Percentiles rank a stretch among this genome's conserved stretches.
These are phyloP conservation scores for Chrysoporthe deuterocubensis DNA, from an alignment of 2,329 filamentous ascomycete genomes.

Conservation along the genomic window DNA sequence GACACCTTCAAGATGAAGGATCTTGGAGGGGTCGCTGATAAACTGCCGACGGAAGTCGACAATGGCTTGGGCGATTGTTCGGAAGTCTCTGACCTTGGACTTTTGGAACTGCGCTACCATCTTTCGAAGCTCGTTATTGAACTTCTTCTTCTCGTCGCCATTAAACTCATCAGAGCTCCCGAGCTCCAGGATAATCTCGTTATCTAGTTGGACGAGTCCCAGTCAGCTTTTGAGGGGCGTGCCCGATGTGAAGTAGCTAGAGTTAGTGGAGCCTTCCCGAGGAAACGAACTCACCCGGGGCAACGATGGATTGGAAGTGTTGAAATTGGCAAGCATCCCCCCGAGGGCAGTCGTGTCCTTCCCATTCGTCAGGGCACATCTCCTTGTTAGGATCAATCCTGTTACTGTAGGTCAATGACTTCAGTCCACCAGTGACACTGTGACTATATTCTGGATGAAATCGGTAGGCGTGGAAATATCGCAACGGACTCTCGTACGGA, in stretches of 20 bases:
- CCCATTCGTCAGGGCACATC: slow-evolving; percentile 77
- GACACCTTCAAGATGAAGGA: slow-evolving; percentile 61
- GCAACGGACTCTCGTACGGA: slow-evolving; percentile 83
- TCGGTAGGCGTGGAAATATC: slow-evolving; percentile 83
- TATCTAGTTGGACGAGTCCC: slow-evolving; percentile 57
- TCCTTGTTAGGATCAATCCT: slow-evolving; percentile 76
- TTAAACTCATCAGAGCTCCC: slow-evolving; percentile 68
- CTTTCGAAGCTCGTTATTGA: slow-evolving; percentile 64
- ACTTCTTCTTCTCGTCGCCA: slow-evolving; percentile 63
- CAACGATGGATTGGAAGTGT: slow-evolving; percentile 76
- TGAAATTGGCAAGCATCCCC: slow-evolving; percentile 74
- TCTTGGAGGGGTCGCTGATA: slow-evolving; percentile 65
- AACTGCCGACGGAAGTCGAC: slow-evolving; percentile 69
- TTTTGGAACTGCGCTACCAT: slow-evolving; percentile 64
- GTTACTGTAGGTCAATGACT: slow-evolving; percentile 92
- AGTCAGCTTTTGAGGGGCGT: slow-evolving; percentile 54
- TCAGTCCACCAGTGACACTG: slow-evolving; percentile 74
- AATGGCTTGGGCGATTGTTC: slow-evolving; percentile 68
- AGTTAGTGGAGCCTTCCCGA: slow-evolving; percentile 30
- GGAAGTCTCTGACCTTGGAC: slow-evolving; percentile 67
- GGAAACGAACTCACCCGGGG: slow-evolving; percentile 69
- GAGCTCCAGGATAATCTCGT: slow-evolving; percentile 73
- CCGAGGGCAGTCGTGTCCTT: slow-evolving; percentile 70
- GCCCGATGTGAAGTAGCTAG: slow-evolving; percentile 32
- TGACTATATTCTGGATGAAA: slow-evolving; percentile 80